Percentiles rank a stretch among this genome's conserved stretches.
These are phyloP conservation scores for Pseudopyricularia javanii DNA, from an alignment of 2,329 filamentous ascomycete species.

Conservation along the genomic window DNA sequence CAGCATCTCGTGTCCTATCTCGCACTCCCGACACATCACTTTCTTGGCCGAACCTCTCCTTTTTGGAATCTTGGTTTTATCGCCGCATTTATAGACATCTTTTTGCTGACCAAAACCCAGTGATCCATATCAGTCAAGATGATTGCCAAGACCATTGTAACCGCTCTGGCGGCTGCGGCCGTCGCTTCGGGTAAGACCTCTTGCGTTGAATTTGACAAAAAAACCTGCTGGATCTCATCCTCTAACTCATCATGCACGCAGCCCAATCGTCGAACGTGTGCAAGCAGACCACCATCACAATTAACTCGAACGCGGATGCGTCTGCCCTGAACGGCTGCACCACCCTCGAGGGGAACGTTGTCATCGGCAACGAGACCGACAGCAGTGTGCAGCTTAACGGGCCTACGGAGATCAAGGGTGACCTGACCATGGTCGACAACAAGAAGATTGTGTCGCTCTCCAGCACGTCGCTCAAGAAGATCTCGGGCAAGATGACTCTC, in stretches of 20 bases:
- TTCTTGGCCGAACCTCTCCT: neutral
- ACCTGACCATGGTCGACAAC: constrained; percentile 48
- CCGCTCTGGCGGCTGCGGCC: constrained; percentile 26
- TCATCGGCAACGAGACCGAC: constrained; percentile 43
- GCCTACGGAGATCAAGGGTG: constrained; percentile 40
- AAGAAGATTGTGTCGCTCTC: constrained; percentile 48
- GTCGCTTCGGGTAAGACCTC: constrained; percentile 23
- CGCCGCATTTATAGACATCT: neutral
- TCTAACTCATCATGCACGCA: constrained; percentile 1
- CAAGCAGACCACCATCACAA: constrained; percentile 31
- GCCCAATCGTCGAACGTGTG: constrained; percentile 9
- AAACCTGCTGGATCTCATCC: neutral
- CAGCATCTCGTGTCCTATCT: neutral
- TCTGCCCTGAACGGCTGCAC: constrained; percentile 48
- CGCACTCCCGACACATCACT: neutral
- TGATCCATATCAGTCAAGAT: constrained; percentile 21
- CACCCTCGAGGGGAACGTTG: constrained; percentile 57
- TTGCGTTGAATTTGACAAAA: neutral
- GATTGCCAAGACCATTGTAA: constrained; percentile 27
- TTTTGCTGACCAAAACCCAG: neutral
- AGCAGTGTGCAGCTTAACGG: constrained; percentile 51
- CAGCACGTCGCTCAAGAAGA: constrained; percentile 46
- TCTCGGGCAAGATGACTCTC: constrained; percentile 61
- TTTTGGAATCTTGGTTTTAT: constrained; percentile 3
- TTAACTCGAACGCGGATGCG: constrained; percentile 53